Evolutionary conservation across 768 basidiomycete genomes (phyloP), one percentile per base, ranked within the genome.

Genomic region (Leccinum truebloodii): DNA sequence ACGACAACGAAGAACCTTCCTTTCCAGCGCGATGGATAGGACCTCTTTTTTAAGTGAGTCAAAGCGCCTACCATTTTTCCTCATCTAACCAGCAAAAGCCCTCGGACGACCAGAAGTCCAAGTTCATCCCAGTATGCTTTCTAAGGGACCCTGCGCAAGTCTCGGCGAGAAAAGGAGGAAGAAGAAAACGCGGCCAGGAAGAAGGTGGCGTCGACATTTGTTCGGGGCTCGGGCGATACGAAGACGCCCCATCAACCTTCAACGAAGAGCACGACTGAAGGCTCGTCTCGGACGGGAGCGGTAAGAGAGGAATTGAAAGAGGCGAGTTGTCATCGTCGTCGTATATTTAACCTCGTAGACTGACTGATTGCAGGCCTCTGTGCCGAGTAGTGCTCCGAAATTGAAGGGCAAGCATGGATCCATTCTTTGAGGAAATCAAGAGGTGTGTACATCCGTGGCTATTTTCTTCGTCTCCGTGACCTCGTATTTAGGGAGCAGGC

Each of bases 321-420:
- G 6, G 72, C 70, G 61, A 66, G 79, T 71, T 6, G 53, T 70
- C 28, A 30, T 30, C 9, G 28, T 32, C 26, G 52, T 41, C 20
- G 35, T 65, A 24, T 56, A 44, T 39, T 52, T 6, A n/a, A 41
- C 39, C 18, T 3, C 26, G 20, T 48, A 8, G 18, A 18, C 60
- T 65, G 22, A 71, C 4, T 63, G 62, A 7, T 55, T 30, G 30
- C 30, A 88, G 83, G 80, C 81, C 0, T 82, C 84, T 20, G 87
- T 91, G 24, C 85, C 87, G 14, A 60, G 72, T 28, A 71, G 68
- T 59, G 78, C 72, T 6, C 83, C 86, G 1, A 94, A 87, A 71
- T 88, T 92, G 0, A 97, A 94, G 72, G 96, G 96, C 3, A 97
- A 94, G 73, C 86, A 96, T 28, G 94, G 95, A 98, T 99, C 98